Evolutionary conservation across 257 asterid genomes (phyloP).

Genomic region (Solanum lycopersicoides): DNA sequence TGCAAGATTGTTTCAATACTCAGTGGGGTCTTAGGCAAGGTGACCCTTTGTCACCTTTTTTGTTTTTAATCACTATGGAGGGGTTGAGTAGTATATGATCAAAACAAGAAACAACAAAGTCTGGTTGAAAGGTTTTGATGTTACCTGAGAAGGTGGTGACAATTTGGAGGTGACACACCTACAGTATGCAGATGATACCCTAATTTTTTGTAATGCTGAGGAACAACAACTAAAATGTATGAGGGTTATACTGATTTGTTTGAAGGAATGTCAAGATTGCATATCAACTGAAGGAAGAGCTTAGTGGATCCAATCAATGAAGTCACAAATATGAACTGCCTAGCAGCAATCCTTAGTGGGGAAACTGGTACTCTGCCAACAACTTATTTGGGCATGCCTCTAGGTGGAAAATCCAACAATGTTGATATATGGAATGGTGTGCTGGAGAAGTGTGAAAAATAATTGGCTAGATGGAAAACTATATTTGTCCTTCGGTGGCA

Average conservation of each 20-base stretch:
- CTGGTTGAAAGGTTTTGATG: neutral
- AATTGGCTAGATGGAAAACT: neutral
- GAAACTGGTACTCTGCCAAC: neutral
- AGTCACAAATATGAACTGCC: neutral
- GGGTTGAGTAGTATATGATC: neutral
- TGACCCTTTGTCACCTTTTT: neutral
- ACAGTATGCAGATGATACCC: neutral
- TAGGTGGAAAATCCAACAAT: neutral
- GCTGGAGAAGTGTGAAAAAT: neutral
- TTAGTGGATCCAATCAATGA: neutral
- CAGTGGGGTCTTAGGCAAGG: neutral
- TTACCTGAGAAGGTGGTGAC: neutral
- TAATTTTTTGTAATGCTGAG: neutral
- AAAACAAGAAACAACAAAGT: neutral
- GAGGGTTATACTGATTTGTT: neutral
- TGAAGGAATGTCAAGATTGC: neutral
- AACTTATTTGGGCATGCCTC: neutral
- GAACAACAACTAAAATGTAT: neutral
- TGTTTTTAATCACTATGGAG: neutral
- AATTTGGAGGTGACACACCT: neutral
- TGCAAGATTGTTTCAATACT: neutral
- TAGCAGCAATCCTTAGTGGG: neutral
- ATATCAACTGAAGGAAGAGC: neutral
- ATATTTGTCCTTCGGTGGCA: neutral
- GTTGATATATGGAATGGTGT: neutral